These are phyloP conservation scores for Sarcodon sp. DNA, from an alignment of 768 basidiomycete genomes.

Conservation along the genomic window DNA sequence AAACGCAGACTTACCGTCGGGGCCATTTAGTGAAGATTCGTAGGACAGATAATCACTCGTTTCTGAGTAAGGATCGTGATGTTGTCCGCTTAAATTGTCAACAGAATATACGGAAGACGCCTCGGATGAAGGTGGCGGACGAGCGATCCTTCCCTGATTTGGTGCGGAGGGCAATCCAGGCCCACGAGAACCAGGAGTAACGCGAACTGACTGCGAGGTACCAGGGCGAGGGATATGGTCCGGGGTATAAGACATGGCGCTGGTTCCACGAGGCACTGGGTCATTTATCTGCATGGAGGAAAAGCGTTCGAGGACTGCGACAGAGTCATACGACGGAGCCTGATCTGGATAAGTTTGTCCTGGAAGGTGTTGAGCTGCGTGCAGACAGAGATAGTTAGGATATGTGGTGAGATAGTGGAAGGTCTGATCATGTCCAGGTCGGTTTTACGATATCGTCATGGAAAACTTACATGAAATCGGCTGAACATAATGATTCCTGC, in stretches of 20 bases:
- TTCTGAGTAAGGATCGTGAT: slow-evolving; percentile 1
- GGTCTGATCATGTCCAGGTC: too few species aligned
- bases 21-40: slow-evolving; percentile 16
- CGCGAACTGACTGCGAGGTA: slow-evolving; percentile 43
- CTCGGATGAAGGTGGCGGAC: slow-evolving; percentile 4
- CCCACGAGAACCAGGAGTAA: slow-evolving; percentile 6
- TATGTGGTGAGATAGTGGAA: too few species aligned
- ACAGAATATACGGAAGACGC: neutral
- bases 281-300: slow-evolving; percentile 40
- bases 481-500: too few species aligned
- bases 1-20: slow-evolving; percentile 20
- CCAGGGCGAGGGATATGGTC: slow-evolving; percentile 43
- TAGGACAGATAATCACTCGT: slow-evolving; percentile 9
- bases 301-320: slow-evolving; percentile 36
- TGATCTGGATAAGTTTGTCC: neutral
- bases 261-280: slow-evolving; percentile 18
- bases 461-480: too few species aligned
- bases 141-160: slow-evolving; percentile 2
- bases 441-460: too few species aligned
- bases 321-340: slow-evolving; percentile 29
- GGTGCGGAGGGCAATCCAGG: slow-evolving; percentile 7
- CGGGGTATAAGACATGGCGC: neutral
- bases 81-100: neutral
- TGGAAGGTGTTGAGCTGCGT: too few species aligned
- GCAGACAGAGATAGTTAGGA: too few species aligned